phyloP scores from a whole-genome alignment of 305 asterid genomes.

The Nicotiana rustica region DNA sequence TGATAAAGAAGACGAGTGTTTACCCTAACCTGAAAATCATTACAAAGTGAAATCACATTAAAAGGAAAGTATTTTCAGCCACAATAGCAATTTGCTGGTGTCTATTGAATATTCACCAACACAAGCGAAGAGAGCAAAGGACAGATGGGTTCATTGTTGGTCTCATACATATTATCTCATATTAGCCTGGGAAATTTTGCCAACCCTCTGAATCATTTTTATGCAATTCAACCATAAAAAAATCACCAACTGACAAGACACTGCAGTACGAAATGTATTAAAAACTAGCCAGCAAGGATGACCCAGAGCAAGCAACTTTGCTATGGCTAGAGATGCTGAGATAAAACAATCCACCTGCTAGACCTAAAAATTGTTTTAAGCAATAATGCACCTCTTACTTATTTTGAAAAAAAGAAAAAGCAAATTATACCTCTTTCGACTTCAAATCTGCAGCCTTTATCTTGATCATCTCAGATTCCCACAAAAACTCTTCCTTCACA shows the following conservation, averaged over 20 bases:
- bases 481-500: conserved; percentile 89
- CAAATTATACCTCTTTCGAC: conserved; percentile 79
- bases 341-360: background rate
- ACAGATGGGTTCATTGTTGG: background rate
- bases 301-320: conserved; percentile 7
- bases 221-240: background rate
- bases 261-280: conserved; percentile 8
- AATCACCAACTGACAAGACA: background rate
- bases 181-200: background rate
- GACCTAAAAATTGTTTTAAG: background rate
- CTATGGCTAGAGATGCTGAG: background rate
- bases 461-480: conserved; percentile 94
- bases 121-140: conserved; percentile 26
- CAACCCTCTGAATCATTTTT: conserved; percentile 1
- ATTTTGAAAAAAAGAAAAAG: background rate
- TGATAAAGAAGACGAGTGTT: conserved; percentile 99
- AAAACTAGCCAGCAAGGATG: background rate
- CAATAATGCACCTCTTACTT: background rate
- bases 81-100: conserved; percentile 14
- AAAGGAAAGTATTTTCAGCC: conserved; percentile 18
- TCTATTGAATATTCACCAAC: background rate
- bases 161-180: conserved; percentile 14
- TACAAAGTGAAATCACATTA: conserved; percentile 15
- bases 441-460: conserved; percentile 93
- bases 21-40: conserved; percentile 84